A percentile compares a stretch with the other conserved stretches of the same genome.
Evolutionary conservation across 1,139 yeast species (phyloP).

Genomic region (Suhomyces atakaporum): DNA sequence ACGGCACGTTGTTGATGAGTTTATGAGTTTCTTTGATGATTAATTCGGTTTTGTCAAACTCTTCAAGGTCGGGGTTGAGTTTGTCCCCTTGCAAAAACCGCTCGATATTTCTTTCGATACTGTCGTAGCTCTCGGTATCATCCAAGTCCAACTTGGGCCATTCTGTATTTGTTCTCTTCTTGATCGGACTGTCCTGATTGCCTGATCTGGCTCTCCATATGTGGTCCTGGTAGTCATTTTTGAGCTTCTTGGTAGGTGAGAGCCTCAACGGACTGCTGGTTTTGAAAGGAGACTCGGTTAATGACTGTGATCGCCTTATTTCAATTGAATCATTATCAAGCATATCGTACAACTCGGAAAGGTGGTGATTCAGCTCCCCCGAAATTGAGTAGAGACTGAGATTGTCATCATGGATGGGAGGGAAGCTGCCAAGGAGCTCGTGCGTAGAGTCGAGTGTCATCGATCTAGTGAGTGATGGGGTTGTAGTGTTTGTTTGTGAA

Average conservation of each 20-base stretch:
- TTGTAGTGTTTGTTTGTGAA: slow-evolving; percentile 3
- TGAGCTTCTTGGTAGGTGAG: slow-evolving; percentile 21
- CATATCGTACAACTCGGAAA: slow-evolving; percentile 18
- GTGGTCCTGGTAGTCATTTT: slow-evolving; percentile 24
- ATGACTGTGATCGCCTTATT: slow-evolving; percentile 15
- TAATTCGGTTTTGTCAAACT: slow-evolving; percentile 26
- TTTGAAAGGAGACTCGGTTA: slow-evolving; percentile 16
- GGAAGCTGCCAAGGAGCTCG: slow-evolving; percentile 18
- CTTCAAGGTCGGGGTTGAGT: slow-evolving; percentile 9
- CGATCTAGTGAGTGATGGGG: neutral
- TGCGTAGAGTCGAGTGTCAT: slow-evolving; percentile 18
- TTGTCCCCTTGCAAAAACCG: slow-evolving; percentile 9
- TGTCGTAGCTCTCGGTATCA: slow-evolving; percentile 9
- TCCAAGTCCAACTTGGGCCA: slow-evolving; percentile 9
- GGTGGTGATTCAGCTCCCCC: slow-evolving; percentile 11
- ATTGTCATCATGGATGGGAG: slow-evolving; percentile 14
- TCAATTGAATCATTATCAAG: slow-evolving; percentile 20
- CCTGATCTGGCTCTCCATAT: slow-evolving; percentile 19
- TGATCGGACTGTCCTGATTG: slow-evolving; percentile 18
- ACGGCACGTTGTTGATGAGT: slow-evolving; percentile 27
- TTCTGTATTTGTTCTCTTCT: slow-evolving; percentile 6
- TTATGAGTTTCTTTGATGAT: slow-evolving; percentile 34
- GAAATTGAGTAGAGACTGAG: slow-evolving; percentile 17
- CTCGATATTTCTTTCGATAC: slow-evolving; percentile 16
- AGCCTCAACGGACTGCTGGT: slow-evolving; percentile 15